Evolutionary conservation across 371 early-diverging fungal species (phyloP), one percentile per base, ranked within the genome.

Genomic region (Mucor racemosus): DNA sequence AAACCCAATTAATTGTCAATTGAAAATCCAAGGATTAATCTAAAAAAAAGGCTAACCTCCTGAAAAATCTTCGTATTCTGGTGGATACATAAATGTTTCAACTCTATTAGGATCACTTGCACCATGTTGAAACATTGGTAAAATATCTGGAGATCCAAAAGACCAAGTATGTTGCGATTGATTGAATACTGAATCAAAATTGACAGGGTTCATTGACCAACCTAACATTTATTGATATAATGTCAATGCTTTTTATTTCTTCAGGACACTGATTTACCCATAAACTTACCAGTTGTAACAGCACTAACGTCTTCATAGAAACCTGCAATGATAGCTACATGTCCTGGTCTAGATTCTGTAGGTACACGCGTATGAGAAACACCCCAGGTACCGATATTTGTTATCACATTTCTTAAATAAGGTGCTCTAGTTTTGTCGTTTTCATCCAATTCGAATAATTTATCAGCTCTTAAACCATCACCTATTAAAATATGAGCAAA

Each of bases 301-400:
- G 98, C 97, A 76, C 95, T 94, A 39, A 96, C 96, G 80, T 98
- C 98, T 74, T 98, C 98, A 78, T 97, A 97, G 73, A 98, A 95
- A 1, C 98, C 98, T 36, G 96, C 97, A 77, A 98, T 95, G 39
- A 97, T 86, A 26, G 98, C 97, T 5, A 98, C 97, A 72, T 98
- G 98, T 1, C 98, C 97, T 35, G 98, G 98, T n/a, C 98, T 86
- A 40, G 95, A 94, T 81, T 98, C 98, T 19, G 98, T 98, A 14
- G 98, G 98, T n/a, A 97, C 97, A 38, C 95, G 91, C 3, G 97
- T 97, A 73, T 97, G 96, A 42, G 95, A 95, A 7, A 97, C 90
- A 26, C 98, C 98, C 93, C 93, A 96, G 4, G 90, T 80, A 13
- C 94, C 97, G 48, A 86, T 67, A 7, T 80, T 76, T 55, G 81